These are phyloP conservation scores for Limtongia smithiae DNA, from an alignment of 805 yeast species.

Conservation along the genomic window DNA sequence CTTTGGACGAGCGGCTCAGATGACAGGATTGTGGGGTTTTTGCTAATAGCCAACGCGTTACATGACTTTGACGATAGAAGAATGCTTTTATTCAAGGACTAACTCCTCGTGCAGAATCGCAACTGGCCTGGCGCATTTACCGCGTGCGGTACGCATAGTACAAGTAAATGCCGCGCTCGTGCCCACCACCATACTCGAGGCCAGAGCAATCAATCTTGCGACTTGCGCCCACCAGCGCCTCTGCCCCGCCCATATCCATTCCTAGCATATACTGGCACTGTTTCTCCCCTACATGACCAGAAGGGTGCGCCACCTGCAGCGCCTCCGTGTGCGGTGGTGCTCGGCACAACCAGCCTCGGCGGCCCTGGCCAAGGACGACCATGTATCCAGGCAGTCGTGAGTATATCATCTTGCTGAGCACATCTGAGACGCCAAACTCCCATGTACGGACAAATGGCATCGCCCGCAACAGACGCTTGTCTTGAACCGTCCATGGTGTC, in stretches of 20 bases:
- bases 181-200: conserved; percentile 34
- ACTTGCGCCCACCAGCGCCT: conserved; percentile 36
- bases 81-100: too few species aligned
- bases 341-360: conserved; percentile 76
- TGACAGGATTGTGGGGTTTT: too few species aligned
- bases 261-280: conserved; percentile 27
- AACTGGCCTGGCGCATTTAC: too few species aligned
- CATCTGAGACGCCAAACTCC: conserved; percentile 47
- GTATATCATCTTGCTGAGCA: conserved; percentile 31
- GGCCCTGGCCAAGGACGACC: conserved; percentile 50
- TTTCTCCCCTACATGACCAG: not conserved
- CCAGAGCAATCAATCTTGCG: conserved; percentile 39
- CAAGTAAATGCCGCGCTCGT: conserved; percentile 37
- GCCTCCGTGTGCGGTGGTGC: conserved; percentile 9
- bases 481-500: conserved; percentile 56
- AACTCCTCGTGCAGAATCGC: too few species aligned
- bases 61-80: too few species aligned
- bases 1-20: too few species aligned
- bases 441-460: conserved; percentile 54
- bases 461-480: conserved; percentile 45
- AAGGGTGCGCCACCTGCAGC: conserved; percentile 6
- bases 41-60: too few species aligned
- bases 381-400: conserved; percentile 40
- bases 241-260: conserved; percentile 32
- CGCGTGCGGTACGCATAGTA: conserved; percentile 35